Conservation (phyloP, 148 eudicot species). For the Cornus kousa region DNA sequence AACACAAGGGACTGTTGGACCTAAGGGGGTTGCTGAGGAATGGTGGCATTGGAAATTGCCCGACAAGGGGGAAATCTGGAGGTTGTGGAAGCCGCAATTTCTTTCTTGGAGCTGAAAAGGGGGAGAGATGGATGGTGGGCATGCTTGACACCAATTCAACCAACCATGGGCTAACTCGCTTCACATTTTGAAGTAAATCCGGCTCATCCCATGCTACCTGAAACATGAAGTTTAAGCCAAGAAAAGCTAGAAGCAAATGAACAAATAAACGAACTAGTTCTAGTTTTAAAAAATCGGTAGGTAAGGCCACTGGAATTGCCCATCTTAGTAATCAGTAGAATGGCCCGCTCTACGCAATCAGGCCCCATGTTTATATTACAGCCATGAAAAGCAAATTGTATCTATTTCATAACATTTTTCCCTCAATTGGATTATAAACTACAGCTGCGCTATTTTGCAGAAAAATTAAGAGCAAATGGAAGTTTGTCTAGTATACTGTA, state of each 20-base stretch:
- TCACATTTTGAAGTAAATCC: conserved; percentile 62
- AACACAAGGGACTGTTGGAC: conserved; percentile 43
- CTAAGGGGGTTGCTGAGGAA: conserved; percentile 34
- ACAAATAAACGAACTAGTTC: neutral
- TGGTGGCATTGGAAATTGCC: conserved; percentile 35
- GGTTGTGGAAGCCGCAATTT: conserved; percentile 57
- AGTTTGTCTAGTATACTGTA: no score
- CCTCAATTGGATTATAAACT: neutral
- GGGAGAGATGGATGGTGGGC: conserved; percentile 48
- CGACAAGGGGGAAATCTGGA: conserved; percentile 38
- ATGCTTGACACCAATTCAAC: conserved; percentile 61
- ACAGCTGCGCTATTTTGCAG: neutral
- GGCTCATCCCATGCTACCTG: conserved; percentile 82
- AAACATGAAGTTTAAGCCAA: neutral
- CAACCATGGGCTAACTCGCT: conserved; percentile 66
- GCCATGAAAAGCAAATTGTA: neutral
- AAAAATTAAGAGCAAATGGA: no score
- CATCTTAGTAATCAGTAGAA: no score
- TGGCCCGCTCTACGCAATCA: neutral
- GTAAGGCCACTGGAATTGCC: neutral
- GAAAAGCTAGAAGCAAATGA: neutral
- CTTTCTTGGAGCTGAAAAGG: conserved; percentile 64
- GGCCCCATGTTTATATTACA: neutral
- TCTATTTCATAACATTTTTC: neutral
- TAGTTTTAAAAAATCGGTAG: neutral